A percentile compares a stretch with the other conserved stretches of the same genome.
Evolutionary conservation across 2,329 filamentous ascomycete species (phyloP).

Genomic region (Aspergillus luchuensis): DNA sequence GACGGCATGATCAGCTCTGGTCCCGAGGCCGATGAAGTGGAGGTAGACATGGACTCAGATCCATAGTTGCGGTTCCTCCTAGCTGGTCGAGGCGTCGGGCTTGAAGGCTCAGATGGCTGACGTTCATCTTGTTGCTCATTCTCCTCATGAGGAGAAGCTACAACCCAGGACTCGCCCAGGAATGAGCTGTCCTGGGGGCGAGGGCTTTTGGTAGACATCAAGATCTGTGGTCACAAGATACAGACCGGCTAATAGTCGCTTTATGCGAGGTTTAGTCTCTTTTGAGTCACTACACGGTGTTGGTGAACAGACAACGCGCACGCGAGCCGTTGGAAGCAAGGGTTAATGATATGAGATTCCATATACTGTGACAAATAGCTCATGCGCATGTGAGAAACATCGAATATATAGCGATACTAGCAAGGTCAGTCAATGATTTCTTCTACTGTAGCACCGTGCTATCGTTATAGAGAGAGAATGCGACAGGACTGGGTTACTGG

Average conservation of each 20-base stretch:
- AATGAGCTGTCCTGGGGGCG: constrained; percentile 18
- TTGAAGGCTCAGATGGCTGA: constrained; percentile 11
- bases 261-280: not conserved
- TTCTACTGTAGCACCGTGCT: not conserved
- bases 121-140: constrained; percentile 15
- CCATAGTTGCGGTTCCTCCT: constrained; percentile 17
- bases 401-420: too few relatives aligned
- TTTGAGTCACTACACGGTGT: not conserved
- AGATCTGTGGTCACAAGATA: not conserved
- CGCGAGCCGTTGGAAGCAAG: not conserved
- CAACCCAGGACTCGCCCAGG: constrained; percentile 43
- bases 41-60: constrained; percentile 27
- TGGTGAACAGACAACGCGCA: not conserved
- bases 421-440: too few relatives aligned
- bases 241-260: not conserved
- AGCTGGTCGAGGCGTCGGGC: constrained; percentile 13
- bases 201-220: constrained; percentile 12
- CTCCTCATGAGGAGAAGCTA: constrained; percentile 27
- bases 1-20: constrained; percentile 46
- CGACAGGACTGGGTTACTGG: not conserved
- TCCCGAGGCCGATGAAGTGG: constrained; percentile 34
- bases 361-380: not conserved
- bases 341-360: not conserved
- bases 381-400: too few relatives aligned
- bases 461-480: not conserved